phyloP scores from a whole-genome alignment of 768 basidiomycete genomes.

The Leccinum broughii region DNA sequence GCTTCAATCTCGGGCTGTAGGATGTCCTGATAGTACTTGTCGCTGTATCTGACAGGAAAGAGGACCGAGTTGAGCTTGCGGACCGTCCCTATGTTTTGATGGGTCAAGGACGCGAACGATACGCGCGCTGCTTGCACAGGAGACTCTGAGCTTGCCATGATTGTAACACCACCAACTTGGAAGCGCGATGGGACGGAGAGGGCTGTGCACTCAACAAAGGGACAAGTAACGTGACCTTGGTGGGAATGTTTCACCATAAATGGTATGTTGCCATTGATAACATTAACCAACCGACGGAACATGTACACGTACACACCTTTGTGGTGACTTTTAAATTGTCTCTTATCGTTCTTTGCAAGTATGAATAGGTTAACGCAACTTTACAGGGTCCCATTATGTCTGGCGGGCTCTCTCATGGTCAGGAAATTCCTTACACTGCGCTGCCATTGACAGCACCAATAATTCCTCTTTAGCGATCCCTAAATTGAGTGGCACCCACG shows the following conservation, averaged over 20 bases:
- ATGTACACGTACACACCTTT: not conserved
- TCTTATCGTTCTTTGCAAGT: slow-evolving; percentile 27
- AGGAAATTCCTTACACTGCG: slow-evolving; percentile 10
- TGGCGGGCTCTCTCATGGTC: slow-evolving; percentile 9
- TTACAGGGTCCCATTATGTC: slow-evolving; percentile 27
- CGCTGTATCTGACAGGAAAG: slow-evolving; percentile 87
- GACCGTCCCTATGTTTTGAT: slow-evolving; percentile 80
- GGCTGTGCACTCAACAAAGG: slow-evolving; percentile 20
- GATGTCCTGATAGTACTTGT: slow-evolving; percentile 84
- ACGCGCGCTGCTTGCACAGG: slow-evolving; percentile 41
- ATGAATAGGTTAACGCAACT: slow-evolving; percentile 20
- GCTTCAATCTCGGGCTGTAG: slow-evolving; percentile 75
- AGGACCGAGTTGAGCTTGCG: slow-evolving; percentile 68
- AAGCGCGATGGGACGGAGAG: not conserved
- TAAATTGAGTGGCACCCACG: slow-evolving; percentile 22
- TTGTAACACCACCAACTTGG: slow-evolving; percentile 2
- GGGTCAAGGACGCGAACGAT: slow-evolving; percentile 71
- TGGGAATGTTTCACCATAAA: slow-evolving; percentile 24
- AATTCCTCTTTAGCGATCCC: slow-evolving; percentile 20
- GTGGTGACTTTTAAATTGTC: slow-evolving; percentile 21
- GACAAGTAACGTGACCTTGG: slow-evolving; percentile 18
- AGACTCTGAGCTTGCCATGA: slow-evolving; percentile 27
- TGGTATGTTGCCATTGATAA: not conserved
- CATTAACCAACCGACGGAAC: slow-evolving; percentile 1
- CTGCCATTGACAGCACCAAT: slow-evolving; percentile 29